phyloP scores from a whole-genome alignment of 257 asterid genomes.

The Salvia rosmarinus region DNA sequence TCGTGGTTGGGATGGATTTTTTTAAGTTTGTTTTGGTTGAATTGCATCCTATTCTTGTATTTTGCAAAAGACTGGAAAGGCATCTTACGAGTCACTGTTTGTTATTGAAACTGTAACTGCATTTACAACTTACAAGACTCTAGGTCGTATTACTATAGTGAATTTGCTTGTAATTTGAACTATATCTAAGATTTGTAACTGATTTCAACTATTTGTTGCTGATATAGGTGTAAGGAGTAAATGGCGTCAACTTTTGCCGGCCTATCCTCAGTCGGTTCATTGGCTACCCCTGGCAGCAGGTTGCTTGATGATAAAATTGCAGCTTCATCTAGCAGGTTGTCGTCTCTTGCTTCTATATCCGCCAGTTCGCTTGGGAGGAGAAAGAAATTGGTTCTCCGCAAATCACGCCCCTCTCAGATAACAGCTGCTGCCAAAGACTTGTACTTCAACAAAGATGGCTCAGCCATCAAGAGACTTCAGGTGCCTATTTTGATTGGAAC shows the following conservation, averaged over 20 bases:
- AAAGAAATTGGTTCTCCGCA: conserved; percentile 48
- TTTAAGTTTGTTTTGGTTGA: not conserved
- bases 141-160: too few relatives aligned
- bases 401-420: conserved; percentile 53
- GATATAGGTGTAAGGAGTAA: conserved; percentile 39
- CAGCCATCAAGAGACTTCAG: conserved; percentile 87
- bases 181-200: too few relatives aligned
- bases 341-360: conserved; percentile 69
- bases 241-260: conserved; percentile 86
- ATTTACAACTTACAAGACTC: not conserved
- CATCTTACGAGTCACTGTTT: not conserved
- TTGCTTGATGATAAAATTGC: conserved; percentile 53
- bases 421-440: conserved; percentile 84
- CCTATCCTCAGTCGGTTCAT: conserved; percentile 69
- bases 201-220: conserved; percentile 1
- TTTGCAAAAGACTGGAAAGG: not conserved
- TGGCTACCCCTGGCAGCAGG: conserved; percentile 71
- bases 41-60: not conserved
- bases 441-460: conserved; percentile 95
- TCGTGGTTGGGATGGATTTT: not conserved
- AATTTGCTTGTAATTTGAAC: too few relatives aligned
- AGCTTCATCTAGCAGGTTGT: conserved; percentile 57
- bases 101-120: not conserved
- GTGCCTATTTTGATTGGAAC: conserved; percentile 40
- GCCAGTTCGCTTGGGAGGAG: conserved; percentile 61